Base-by-base conservation (phyloP, 2,329 filamentous ascomycete genomes). In the Ceratocystis destructans region DNA sequence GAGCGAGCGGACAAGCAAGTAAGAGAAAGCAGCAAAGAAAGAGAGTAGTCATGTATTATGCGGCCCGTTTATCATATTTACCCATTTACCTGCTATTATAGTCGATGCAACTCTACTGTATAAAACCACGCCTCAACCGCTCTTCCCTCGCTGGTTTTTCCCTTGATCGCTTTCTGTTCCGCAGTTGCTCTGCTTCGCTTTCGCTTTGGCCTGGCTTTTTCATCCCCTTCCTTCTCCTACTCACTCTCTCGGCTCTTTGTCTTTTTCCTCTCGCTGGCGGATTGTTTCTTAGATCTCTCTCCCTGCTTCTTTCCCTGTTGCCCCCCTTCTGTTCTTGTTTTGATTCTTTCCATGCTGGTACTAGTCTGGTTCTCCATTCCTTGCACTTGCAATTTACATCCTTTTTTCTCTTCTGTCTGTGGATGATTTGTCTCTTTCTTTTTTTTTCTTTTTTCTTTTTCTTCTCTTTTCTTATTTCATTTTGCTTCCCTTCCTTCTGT, bases 331-430 rank as follows among this genome's bases (percentile, higher is more conserved):
- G 17, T 57, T 33, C 53, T 57, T 57, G 37, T 62, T 62, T 44
- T 62, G 59, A n/a, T 62, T 62, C 59, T 37, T 66, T 63, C 31
- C 61, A 37, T 67, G 31, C 44, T 25, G 64, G 61, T 45, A 53
- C 64, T 67, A 59, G 63, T 20, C 59, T 62, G 59, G 45, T 33
- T 44, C 41, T 44, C 12, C 20, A 8, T 22, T 25, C 31, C 33
- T 44, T 33, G 31, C 37, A 41, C 33, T 62, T 62, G 33, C 59
- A 44, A 45, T 62, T 62, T 45, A 62, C 41, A 62, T 10, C 41
- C n/a, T 44, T 62, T 62, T 44, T 22, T 45, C 17, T 50, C n/a
- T 62, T 20, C 3, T 37, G 10, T 41, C 37, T 12, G 10, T 41
- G 37, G 22, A 22, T 22, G 37, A 41, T 28, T 62, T 1, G 44